These are phyloP conservation scores for Hyparrhenia diplandra DNA, from an alignment of 176 grass and related monocot genomes.

Conservation along the genomic window DNA sequence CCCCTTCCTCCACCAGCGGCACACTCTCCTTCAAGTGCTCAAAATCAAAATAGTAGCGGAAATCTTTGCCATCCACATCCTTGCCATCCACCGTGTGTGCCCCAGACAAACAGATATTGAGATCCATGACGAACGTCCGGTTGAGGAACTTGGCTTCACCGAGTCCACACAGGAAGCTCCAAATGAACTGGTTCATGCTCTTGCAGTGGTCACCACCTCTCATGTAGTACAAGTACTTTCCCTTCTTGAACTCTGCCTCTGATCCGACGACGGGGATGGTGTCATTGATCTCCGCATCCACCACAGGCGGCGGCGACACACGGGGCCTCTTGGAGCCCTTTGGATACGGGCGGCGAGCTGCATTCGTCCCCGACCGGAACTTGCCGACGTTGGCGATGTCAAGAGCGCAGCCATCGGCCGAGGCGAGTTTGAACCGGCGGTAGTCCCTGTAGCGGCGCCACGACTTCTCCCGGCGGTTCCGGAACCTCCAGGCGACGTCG, in stretches of 20 bases:
- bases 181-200: conserved; percentile 88
- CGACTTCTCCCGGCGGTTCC: conserved; percentile 80
- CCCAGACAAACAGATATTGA: conserved; percentile 74
- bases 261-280: conserved; percentile 68
- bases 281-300: conserved; percentile 88
- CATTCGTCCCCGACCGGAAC: conserved; percentile 80
- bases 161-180: too few relatives aligned
- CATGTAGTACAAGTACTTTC: conserved; percentile 84
- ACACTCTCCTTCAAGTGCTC: conserved; percentile 82
- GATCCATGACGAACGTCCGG: conserved; percentile 85
- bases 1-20: conserved; percentile 70
- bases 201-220: conserved; percentile 93
- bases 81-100: conserved; percentile 65
- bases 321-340: conserved; percentile 23
- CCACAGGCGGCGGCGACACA: background rate
- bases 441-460: conserved; percentile 92
- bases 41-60: conserved; percentile 91
- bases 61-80: conserved; percentile 85
- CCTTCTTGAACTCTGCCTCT: conserved; percentile 72
- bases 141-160: conserved; percentile 14
- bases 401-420: conserved; percentile 56
- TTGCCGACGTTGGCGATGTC: conserved; percentile 57
- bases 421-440: conserved; percentile 55
- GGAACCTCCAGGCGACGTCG: conserved; percentile 87
- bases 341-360: conserved; percentile 30